phyloP scores from a whole-genome alignment of 1,284 basidiomycete genomes.

The Heterobasidion annosum region DNA sequence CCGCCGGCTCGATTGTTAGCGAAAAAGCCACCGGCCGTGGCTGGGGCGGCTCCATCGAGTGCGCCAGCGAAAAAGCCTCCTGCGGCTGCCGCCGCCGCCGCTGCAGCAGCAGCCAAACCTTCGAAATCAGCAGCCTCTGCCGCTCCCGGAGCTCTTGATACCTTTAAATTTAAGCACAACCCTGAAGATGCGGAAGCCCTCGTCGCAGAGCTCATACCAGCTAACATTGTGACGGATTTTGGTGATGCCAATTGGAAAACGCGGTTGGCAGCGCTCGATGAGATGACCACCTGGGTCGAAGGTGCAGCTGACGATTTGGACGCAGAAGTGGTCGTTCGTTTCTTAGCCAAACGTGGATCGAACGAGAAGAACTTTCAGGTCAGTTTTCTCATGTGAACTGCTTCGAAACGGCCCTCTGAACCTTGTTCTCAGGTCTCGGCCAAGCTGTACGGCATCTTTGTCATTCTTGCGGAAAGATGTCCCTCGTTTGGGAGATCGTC shows the following conservation, averaged over 20 bases:
- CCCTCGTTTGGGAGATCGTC: conserved; percentile 84
- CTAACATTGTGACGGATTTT: conserved; percentile 63
- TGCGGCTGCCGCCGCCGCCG: conserved; percentile 25
- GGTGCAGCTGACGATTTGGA: conserved; percentile 64
- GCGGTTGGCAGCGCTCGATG: conserved; percentile 80
- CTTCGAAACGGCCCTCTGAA: conserved; percentile 2
- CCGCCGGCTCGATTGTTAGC: conserved; percentile 40
- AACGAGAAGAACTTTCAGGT: conserved; percentile 98
- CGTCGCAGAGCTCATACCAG: conserved; percentile 70
- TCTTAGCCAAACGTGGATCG: conserved; percentile 92
- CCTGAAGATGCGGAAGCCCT: conserved; percentile 89
- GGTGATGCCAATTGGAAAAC: conserved; percentile 92
- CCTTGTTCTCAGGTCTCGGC: conserved; percentile 61
- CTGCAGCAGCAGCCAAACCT: conserved; percentile 33
- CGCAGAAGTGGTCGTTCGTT: conserved; percentile 86
- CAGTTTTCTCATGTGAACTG: conserved; percentile 13
- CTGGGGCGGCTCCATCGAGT: conserved; percentile 20
- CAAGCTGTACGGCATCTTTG: conserved; percentile 78
- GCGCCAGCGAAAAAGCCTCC: conserved; percentile 35
- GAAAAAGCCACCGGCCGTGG: conserved; percentile 41
- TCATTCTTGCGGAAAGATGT: conserved; percentile 67
- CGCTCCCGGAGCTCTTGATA: conserved; percentile 55
- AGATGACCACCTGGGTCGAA: conserved; percentile 81
- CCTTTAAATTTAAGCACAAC: conserved; percentile 86
- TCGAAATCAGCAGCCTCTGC: conserved; percentile 41